These are phyloP conservation scores for Fallopia convolvulus DNA, from an alignment of 148 eudicot species.

Conservation along the genomic window DNA sequence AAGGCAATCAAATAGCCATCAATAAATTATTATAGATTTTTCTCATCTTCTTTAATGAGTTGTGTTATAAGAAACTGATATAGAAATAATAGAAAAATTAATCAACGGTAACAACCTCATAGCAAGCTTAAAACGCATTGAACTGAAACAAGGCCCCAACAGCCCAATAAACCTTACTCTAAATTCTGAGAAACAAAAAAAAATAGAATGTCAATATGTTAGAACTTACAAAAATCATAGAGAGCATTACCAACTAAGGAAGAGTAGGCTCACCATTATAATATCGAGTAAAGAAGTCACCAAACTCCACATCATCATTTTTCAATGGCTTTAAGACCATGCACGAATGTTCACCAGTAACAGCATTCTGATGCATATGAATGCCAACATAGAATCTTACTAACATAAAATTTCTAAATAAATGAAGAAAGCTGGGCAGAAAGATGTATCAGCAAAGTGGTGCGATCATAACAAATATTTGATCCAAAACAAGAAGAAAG, in stretches of 20 bases:
- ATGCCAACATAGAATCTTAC: not conserved
- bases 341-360: conserved; percentile 91
- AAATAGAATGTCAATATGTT: conserved; percentile 2
- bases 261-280: conserved; percentile 48
- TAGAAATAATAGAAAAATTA: not conserved
- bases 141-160: conserved; percentile 35
- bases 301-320: conserved; percentile 61
- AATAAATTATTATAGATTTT: not conserved
- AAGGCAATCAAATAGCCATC: not conserved
- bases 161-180: conserved; percentile 44
- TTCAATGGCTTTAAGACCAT: conserved; percentile 73
- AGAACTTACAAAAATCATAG: not conserved
- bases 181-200: conserved; percentile 39
- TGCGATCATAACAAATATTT: not conserved
- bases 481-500: not conserved
- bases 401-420: not conserved
- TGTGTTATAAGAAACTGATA: not conserved
- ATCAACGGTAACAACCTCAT: conserved; percentile 52
- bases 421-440: not conserved
- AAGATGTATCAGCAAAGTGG: not conserved
- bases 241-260: not conserved
- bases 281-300: conserved; percentile 61
- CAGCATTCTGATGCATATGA: conserved; percentile 41
- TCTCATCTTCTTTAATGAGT: not conserved
- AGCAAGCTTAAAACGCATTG: conserved; percentile 90